Evolutionary conservation across 2,329 filamentous ascomycete species (phyloP), one percentile per base, ranked within the genome.

Genomic region (Pseudocercospora fuligena): DNA sequence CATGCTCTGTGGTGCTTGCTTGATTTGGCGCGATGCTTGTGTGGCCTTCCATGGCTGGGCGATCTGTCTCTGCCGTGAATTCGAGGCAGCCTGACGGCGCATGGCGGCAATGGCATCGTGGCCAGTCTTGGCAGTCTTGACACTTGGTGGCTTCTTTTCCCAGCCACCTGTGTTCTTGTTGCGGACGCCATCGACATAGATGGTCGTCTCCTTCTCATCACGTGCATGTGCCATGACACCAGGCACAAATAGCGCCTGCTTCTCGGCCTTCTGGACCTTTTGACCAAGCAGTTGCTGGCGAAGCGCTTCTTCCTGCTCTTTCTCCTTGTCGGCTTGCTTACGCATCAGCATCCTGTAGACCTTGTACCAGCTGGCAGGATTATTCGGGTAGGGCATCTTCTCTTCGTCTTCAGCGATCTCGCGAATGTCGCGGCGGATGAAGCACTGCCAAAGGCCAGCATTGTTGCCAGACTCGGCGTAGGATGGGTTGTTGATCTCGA

Each of bases 341-440:
- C 73, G 77, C 68, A 79, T 77, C 29, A 84, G 73, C 68, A 82
- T 82, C 19, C 75, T 82, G 80, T 96, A 97, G 14, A 96, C 84
- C 63, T 90, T 88, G 76, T 90, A 88, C 93, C 93, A 97, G 66
- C 88, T 88, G 40, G 83, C 82, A 0, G 90, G 87, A 69, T 92
- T 85, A 63, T 85, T 84, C 0, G 92, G 91, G 25, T 87, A 82
- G 71, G 89, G 87, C 27, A 87, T 86, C 75, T 90, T 88, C 54
- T 82, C 81, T 49, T 89, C 40, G 47, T 83, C 57, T 23, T 64
- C 56, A 27, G 60, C 16, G 78, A 88, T 90, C 64, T 87, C 81
- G 1, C 89, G 88, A 68, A 97, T 92, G 73, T 97, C 89, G 57
- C 89, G 87, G 60, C 87, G 86, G 78, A 98, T 95, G 74, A 97